Conservation (phyloP, 495 filamentous ascomycete genomes). For the Penicillium riverlandense region DNA sequence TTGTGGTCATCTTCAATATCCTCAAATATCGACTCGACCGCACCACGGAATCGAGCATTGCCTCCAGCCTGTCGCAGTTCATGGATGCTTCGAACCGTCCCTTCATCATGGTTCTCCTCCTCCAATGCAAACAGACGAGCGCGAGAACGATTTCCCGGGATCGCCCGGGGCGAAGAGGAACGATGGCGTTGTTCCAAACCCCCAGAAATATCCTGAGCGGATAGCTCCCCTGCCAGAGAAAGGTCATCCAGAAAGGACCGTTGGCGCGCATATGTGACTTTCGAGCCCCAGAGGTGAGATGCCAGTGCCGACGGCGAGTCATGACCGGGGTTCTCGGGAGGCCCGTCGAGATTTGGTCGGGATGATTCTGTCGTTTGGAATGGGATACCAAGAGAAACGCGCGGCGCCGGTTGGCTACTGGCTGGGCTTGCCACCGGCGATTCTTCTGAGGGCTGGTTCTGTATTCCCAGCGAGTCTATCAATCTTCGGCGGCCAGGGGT, state of each 20-base stretch:
- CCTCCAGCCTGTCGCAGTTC: constrained; percentile 82
- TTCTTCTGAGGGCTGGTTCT: not conserved
- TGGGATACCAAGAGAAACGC: constrained; percentile 1
- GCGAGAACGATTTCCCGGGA: constrained; percentile 2
- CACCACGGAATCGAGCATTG: constrained; percentile 72
- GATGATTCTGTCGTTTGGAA: not conserved
- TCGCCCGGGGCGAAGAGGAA: too few relatives aligned
- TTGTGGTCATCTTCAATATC: constrained; percentile 61
- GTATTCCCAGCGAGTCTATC: constrained; percentile 26
- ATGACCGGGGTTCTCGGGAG: constrained; percentile 4
- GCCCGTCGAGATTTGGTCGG: constrained; percentile 1
- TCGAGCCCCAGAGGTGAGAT: constrained; percentile 27
- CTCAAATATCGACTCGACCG: constrained; percentile 76
- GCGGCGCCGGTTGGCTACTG: constrained; percentile 7
- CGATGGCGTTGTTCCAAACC: not conserved
- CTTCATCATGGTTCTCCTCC: constrained; percentile 44
- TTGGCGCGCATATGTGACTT: constrained; percentile 56
- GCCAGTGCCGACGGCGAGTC: constrained; percentile 9
- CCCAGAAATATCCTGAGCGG: constrained; percentile 1
- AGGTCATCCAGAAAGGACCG: constrained; percentile 52
- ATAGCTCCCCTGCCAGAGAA: constrained; percentile 6
- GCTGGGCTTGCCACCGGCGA: not conserved
- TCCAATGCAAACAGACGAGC: constrained; percentile 28
- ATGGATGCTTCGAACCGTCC: constrained; percentile 73
- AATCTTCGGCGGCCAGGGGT: constrained; percentile 23